Evolutionary conservation across 148 eudicot species (phyloP).

Genomic region (Fagopyrum tataricum): DNA sequence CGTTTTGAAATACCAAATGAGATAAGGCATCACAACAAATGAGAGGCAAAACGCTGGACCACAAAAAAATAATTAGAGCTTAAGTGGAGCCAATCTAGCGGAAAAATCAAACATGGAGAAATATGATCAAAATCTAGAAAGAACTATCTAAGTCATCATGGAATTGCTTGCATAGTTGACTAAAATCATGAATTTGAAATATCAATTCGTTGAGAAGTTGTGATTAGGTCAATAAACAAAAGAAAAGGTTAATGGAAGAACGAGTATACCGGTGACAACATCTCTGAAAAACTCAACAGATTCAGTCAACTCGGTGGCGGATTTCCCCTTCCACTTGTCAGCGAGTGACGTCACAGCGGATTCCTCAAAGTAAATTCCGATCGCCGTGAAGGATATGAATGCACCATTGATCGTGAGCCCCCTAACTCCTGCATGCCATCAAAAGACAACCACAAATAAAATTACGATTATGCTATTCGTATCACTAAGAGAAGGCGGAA

Average conservation of each 20-base stretch:
- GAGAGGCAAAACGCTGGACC: not conserved
- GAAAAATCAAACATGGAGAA: too few relatives aligned
- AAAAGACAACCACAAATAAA: not conserved
- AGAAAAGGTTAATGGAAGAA: not conserved
- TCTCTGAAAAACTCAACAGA: constrained; percentile 61
- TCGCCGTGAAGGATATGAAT: constrained; percentile 58
- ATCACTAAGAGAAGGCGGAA: not conserved
- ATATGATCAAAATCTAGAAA: too few relatives aligned
- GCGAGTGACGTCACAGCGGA: constrained; percentile 42
- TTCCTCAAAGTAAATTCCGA: constrained; percentile 58
- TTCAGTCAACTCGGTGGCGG: constrained; percentile 31
- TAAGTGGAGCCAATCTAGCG: too few relatives aligned
- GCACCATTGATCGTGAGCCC: constrained; percentile 52
- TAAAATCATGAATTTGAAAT: not conserved
- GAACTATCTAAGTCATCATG: too few relatives aligned
- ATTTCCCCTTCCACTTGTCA: constrained; percentile 68
- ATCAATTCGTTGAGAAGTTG: not conserved
- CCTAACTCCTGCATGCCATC: constrained; percentile 85
- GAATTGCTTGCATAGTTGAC: too few relatives aligned
- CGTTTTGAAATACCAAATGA: not conserved
- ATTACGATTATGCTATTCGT: not conserved
- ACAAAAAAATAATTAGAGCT: not conserved
- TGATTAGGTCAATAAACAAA: not conserved
- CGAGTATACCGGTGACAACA: constrained; percentile 45
- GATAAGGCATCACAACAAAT: not conserved